Percentiles rank a stretch among this genome's conserved stretches.
Conservation (phyloP, 208 protist genomes). For the Leishmania lainsoni region DNA sequence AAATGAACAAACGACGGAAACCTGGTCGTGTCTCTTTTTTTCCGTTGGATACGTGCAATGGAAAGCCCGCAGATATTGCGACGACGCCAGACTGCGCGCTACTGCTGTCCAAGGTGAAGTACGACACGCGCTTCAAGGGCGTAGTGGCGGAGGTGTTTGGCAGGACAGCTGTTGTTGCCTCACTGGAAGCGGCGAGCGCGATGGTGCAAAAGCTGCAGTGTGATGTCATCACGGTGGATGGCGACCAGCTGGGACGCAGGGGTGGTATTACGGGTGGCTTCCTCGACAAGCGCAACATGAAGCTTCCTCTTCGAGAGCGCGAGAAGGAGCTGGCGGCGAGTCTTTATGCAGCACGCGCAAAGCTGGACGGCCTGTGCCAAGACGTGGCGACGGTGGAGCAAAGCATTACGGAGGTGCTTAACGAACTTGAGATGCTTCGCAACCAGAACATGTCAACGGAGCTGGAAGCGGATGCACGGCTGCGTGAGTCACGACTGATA, state of each 20-base stretch:
- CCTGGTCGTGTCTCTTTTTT: conserved; percentile 97
- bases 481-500: conserved; percentile 39
- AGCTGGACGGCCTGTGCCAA: conserved; percentile 66
- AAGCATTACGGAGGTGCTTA: conserved; percentile 74
- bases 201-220: conserved; percentile 74
- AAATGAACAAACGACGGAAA: conserved; percentile 90
- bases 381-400: conserved; percentile 76
- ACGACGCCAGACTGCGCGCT: conserved; percentile 64
- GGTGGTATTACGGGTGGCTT: conserved; percentile 97
- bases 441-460: conserved; percentile 55
- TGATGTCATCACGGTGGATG: conserved; percentile 96
- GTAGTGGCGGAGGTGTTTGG: conserved; percentile 96
- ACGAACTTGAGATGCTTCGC: conserved; percentile 70
- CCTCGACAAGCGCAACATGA: conserved; percentile 84
- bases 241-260: conserved; percentile 83
- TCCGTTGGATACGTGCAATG: conserved; percentile 94
- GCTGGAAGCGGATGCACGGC: conserved; percentile 42
- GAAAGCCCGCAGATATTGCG: conserved; percentile 41
- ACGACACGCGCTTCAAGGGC: conserved; percentile 67
- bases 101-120: conserved; percentile 83
- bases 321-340: conserved; percentile 43
- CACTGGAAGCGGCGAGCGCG: conserved; percentile 81
- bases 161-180: conserved; percentile 86
- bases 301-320: conserved; percentile 61
- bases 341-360: conserved; percentile 32